Percentiles rank a stretch among this genome's conserved stretches.
These are phyloP conservation scores for Zygotorulaspora sp. DNA, from an alignment of 805 yeast species.

Conservation along the genomic window DNA sequence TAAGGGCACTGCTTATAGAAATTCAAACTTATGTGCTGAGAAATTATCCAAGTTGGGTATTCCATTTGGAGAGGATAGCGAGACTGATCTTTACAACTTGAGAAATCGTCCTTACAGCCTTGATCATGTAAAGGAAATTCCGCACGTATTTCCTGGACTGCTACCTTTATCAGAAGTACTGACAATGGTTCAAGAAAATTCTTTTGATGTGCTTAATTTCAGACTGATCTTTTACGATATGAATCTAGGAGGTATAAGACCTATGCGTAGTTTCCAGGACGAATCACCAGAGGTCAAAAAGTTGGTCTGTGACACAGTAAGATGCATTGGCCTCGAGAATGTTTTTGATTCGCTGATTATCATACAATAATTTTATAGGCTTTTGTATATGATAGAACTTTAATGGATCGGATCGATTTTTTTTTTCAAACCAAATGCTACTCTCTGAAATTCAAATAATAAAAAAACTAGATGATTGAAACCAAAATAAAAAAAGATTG, in stretches of 20 bases:
- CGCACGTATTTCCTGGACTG: constrained; percentile 49
- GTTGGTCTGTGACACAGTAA: constrained; percentile 39
- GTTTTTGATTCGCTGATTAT: constrained; percentile 31
- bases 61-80: constrained; percentile 11
- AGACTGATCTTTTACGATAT: constrained; percentile 26
- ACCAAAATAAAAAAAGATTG: too few species aligned
- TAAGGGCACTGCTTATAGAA: constrained; percentile 29
- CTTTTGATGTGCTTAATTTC: constrained; percentile 22
- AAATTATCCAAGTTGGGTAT: constrained; percentile 20
- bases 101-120: constrained; percentile 11
- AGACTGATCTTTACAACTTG: not conserved
- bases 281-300: constrained; percentile 24
- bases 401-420: too few species aligned
- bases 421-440: too few species aligned
- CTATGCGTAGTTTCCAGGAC: constrained; percentile 21
- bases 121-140: constrained; percentile 26
- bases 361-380: constrained; percentile 10
- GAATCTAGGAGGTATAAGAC: constrained; percentile 25
- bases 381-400: too few species aligned
- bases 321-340: constrained; percentile 42
- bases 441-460: too few species aligned
- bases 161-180: constrained; percentile 45
- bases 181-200: constrained; percentile 35
- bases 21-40: constrained; percentile 21
- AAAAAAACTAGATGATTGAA: too few species aligned